Evolutionary conservation across 2,329 filamentous ascomycete genomes (phyloP).

Genomic region (Aspergillaceae sp.): DNA sequence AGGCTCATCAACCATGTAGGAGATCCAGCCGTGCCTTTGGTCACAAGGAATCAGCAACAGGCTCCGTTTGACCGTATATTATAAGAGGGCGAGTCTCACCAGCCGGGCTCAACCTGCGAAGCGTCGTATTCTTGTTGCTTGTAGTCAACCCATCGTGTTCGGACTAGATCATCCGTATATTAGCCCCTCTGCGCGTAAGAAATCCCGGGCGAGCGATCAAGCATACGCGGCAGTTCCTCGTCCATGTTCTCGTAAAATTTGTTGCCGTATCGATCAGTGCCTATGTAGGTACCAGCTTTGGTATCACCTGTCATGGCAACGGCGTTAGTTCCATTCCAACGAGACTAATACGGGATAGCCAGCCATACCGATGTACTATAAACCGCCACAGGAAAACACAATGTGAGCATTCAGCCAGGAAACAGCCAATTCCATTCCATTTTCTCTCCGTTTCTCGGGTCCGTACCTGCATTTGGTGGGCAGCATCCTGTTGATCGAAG

Average conservation of each 20-base stretch:
- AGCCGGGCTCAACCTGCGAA: conserved; percentile 80
- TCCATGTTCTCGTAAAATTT: conserved; percentile 90
- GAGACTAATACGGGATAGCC: background rate
- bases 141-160: conserved; percentile 97
- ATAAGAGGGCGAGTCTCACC: conserved; percentile 38
- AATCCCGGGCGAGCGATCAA: no score
- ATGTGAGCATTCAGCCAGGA: conserved; percentile 14
- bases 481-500: conserved; percentile 59
- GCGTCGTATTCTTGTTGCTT: conserved; percentile 62
- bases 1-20: conserved; percentile 82
- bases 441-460: conserved; percentile 2
- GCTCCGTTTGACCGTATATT: background rate
- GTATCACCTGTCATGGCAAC: conserved; percentile 65
- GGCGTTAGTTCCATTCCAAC: conserved; percentile 12
- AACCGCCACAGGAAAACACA: background rate
- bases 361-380: conserved; percentile 37
- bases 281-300: conserved; percentile 82
- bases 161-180: conserved; percentile 48
- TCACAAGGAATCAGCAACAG: conserved; percentile 2
- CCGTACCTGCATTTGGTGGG: conserved; percentile 79
- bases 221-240: conserved; percentile 81
- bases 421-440: conserved; percentile 2
- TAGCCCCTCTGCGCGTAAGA: conserved; percentile 2
- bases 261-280: conserved; percentile 84
- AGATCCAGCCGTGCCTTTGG: conserved; percentile 84